These are phyloP conservation scores for Monosporascus sp. DNA, from an alignment of 2,329 filamentous ascomycete genomes.

Conservation along the genomic window DNA sequence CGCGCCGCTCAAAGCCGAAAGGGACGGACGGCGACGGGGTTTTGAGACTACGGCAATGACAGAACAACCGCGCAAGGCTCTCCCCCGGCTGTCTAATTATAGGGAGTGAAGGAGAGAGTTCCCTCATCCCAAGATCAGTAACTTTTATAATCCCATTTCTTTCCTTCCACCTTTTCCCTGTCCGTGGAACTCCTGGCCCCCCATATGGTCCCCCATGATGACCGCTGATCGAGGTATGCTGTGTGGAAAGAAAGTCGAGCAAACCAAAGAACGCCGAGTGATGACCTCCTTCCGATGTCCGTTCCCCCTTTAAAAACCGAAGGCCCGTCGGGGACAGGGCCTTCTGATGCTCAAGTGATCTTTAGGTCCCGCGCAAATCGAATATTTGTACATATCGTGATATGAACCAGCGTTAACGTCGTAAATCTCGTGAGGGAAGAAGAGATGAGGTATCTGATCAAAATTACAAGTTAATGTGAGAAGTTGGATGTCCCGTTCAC, in stretches of 20 bases:
- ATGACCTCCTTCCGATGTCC: neutral
- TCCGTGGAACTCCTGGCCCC: too few relatives aligned
- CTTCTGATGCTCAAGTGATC: slow-evolving; percentile 5
- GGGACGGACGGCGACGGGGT: too few relatives aligned
- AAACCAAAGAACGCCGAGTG: neutral
- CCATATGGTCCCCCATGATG: too few relatives aligned
- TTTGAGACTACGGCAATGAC: too few relatives aligned
- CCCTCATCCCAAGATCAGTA: too few relatives aligned
- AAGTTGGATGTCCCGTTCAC: slow-evolving; percentile 3
- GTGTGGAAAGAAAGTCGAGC: neutral
- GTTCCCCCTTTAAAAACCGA: neutral
- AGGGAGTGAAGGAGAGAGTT: too few relatives aligned
- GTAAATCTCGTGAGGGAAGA: slow-evolving; percentile 17
- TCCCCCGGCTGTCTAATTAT: too few relatives aligned
- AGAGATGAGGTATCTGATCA: neutral
- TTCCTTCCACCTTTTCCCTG: too few relatives aligned
- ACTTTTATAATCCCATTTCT: too few relatives aligned
- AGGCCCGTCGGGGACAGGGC: neutral
- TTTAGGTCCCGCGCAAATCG: slow-evolving; percentile 9
- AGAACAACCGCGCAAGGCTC: too few relatives aligned
- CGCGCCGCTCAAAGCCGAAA: too few relatives aligned
- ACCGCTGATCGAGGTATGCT: too few relatives aligned
- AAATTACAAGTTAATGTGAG: neutral
- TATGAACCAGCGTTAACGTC: slow-evolving; percentile 13
- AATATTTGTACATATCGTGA: slow-evolving; percentile 16